These are phyloP conservation scores for Multifurca ochricompacta DNA, from an alignment of 768 basidiomycete species.

Conservation along the genomic window DNA sequence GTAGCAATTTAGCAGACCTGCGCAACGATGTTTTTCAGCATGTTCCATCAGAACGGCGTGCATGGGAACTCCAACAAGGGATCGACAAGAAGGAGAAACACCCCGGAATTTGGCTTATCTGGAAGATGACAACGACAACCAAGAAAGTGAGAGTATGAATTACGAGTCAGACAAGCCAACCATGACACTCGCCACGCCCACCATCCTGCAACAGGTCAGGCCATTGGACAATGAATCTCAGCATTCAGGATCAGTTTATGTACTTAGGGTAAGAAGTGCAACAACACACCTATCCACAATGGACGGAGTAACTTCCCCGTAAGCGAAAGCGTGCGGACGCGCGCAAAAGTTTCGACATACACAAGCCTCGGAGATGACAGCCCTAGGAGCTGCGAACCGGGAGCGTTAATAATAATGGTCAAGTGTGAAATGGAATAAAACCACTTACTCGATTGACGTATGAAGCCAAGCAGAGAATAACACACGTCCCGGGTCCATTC, in stretches of 20 bases:
- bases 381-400: slow-evolving; percentile 55
- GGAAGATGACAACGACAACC: not conserved
- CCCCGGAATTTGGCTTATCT: not conserved
- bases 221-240: slow-evolving; percentile 91
- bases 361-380: slow-evolving; percentile 63
- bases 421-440: not conserved
- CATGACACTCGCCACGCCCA: slow-evolving; percentile 44
- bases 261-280: not conserved
- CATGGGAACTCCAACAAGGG: not conserved
- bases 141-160: not conserved
- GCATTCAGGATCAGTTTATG: slow-evolving; percentile 4
- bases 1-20: not conserved
- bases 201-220: slow-evolving; percentile 42
- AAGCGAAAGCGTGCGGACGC: slow-evolving; percentile 71
- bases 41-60: not conserved
- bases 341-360: slow-evolving; percentile 92
- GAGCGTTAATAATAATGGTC: slow-evolving; percentile 4
- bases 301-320: slow-evolving; percentile 76
- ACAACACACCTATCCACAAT: slow-evolving; percentile 64
- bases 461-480: slow-evolving; percentile 63
- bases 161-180: slow-evolving; percentile 52
- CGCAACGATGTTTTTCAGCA: too few relatives aligned
- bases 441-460: slow-evolving; percentile 62
- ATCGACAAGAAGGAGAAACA: not conserved
- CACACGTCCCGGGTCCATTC: slow-evolving; percentile 94